phyloP scores from a whole-genome alignment of 768 basidiomycete genomes.

The Phlebiopsis flavidoalba region DNA sequence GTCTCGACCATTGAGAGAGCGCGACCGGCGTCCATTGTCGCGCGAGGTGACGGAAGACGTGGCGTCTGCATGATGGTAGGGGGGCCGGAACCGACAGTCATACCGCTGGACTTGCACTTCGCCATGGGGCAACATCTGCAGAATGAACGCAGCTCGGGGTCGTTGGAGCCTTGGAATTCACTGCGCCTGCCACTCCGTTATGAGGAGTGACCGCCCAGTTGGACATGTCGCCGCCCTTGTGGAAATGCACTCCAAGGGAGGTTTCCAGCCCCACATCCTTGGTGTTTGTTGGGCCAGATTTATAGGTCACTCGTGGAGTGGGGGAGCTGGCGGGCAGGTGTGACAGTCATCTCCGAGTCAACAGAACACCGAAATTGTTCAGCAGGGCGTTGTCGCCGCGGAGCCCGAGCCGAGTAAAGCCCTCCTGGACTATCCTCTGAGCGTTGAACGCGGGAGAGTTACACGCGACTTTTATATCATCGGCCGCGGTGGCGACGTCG shows the following conservation, averaged over 20 bases:
- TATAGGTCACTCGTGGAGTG: constrained; percentile 57
- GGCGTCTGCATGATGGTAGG: constrained; percentile 34
- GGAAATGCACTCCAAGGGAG: constrained; percentile 66
- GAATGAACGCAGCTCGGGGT: constrained; percentile 24
- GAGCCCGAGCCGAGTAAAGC: constrained; percentile 54
- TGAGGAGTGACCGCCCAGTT: constrained; percentile 67
- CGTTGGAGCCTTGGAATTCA: constrained; percentile 40
- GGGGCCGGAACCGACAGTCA: constrained; percentile 35
- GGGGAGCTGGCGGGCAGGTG: constrained; percentile 62
- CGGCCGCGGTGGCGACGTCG: constrained; percentile 57
- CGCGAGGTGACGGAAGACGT: constrained; percentile 27
- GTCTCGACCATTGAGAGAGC: constrained; percentile 40
- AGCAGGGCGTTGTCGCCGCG: not conserved
- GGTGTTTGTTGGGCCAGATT: constrained; percentile 36
- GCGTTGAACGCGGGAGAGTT: constrained; percentile 59
- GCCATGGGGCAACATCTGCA: constrained; percentile 49
- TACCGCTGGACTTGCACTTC: constrained; percentile 58
- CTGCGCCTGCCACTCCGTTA: constrained; percentile 60
- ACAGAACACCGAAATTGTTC: constrained; percentile 52
- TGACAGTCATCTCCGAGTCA: constrained; percentile 49
- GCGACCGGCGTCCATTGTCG: constrained; percentile 30
- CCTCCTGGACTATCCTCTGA: constrained; percentile 48
- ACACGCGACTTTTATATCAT: constrained; percentile 64
- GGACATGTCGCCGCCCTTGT: constrained; percentile 41
- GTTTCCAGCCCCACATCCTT: constrained; percentile 66